Conservation (phyloP, 805 yeast genomes). For the Maudiozyma serrabonitensis region DNA sequence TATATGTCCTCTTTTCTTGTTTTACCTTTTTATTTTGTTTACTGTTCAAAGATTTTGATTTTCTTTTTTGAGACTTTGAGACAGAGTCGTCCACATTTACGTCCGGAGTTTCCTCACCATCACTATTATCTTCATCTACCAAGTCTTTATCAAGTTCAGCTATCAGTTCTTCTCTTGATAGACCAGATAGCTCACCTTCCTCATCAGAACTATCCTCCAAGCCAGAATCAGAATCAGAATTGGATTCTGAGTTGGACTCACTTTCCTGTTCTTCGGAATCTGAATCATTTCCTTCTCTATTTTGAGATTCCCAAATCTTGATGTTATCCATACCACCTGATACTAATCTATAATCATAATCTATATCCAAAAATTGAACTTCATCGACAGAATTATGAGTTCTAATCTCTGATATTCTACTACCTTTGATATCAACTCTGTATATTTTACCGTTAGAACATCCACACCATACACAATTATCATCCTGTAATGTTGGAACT, state of each 20-base stretch:
- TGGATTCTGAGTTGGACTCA: constrained; percentile 12
- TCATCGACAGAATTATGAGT: constrained; percentile 66
- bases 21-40: constrained; percentile 29
- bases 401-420: constrained; percentile 55
- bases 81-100: neutral
- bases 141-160: constrained; percentile 26
- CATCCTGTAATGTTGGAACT: constrained; percentile 39
- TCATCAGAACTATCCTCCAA: constrained; percentile 3
- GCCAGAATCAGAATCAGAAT: constrained; percentile 15
- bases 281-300: constrained; percentile 14
- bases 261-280: constrained; percentile 9
- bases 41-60: constrained; percentile 11
- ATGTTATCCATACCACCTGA: constrained; percentile 78
- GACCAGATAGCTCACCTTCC: constrained; percentile 15
- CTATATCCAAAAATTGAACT: constrained; percentile 67
- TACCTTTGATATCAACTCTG: constrained; percentile 54
- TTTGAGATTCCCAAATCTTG: constrained; percentile 56
- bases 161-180: constrained; percentile 24
- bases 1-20: constrained; percentile 35
- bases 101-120: neutral
- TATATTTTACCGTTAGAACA: constrained; percentile 66
- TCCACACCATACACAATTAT: constrained; percentile 63
- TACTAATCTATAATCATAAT: constrained; percentile 66
- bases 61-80: constrained; percentile 16
- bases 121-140: constrained; percentile 5